phyloP scores from a whole-genome alignment of 805 yeast species.

The Candida cerambycidarum region DNA sequence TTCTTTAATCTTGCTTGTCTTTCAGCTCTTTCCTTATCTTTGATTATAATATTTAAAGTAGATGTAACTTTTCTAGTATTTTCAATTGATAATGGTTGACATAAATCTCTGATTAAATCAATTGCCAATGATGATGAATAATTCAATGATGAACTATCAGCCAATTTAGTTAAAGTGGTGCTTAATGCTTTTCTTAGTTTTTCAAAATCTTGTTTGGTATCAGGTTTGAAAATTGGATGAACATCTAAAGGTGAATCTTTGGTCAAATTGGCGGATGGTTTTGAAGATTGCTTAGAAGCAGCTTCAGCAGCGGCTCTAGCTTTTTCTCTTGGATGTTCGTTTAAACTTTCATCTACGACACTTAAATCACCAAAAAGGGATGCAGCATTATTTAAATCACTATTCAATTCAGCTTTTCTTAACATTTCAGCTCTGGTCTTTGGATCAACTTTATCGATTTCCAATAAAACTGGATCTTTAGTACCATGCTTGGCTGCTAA shows the following conservation, averaged over 20 bases:
- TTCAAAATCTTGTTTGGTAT: slow-evolving; percentile 65
- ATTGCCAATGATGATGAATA: slow-evolving; percentile 77
- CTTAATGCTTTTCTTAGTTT: slow-evolving; percentile 46
- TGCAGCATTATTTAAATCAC: slow-evolving; percentile 92
- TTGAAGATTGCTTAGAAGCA: slow-evolving; percentile 30
- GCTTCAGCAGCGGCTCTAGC: slow-evolving; percentile 43
- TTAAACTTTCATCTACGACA: slow-evolving; percentile 37
- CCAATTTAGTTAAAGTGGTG: slow-evolving; percentile 27
- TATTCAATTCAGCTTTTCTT: slow-evolving; percentile 74
- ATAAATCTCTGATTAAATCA: slow-evolving; percentile 81
- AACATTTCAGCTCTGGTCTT: slow-evolving; percentile 71
- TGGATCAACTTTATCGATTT: slow-evolving; percentile 70
- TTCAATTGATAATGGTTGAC: slow-evolving; percentile 79
- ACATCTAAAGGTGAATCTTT: slow-evolving; percentile 65
- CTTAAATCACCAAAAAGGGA: slow-evolving; percentile 79
- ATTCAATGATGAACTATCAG: slow-evolving; percentile 60
- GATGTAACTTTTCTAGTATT: slow-evolving; percentile 82
- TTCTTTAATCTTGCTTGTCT: slow-evolving; percentile 82
- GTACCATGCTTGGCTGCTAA: slow-evolving; percentile 37
- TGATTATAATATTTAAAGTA: slow-evolving; percentile 75
- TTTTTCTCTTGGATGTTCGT: slow-evolving; percentile 54
- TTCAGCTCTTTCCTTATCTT: slow-evolving; percentile 86
- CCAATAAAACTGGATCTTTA: slow-evolving; percentile 43
- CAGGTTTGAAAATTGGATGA: slow-evolving; percentile 84
- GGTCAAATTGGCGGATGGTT: slow-evolving; percentile 32